Evolutionary conservation across 2,329 filamentous ascomycete genomes (phyloP).

Genomic region (Penicillium sp.): DNA sequence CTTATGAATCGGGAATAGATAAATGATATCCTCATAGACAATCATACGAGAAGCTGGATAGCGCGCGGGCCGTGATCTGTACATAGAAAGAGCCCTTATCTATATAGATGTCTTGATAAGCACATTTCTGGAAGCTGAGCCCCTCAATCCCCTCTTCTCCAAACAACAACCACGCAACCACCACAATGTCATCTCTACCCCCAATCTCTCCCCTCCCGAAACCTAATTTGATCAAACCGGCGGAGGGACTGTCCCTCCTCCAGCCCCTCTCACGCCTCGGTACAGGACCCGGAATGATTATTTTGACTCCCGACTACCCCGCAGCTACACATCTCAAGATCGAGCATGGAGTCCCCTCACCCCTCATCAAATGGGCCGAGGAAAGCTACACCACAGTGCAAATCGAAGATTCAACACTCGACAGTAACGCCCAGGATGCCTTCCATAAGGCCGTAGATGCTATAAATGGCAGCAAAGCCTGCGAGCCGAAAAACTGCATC

Average conservation of each 20-base stretch:
- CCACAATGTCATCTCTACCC: neutral
- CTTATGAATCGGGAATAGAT: conserved; percentile 6
- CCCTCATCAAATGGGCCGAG: conserved; percentile 67
- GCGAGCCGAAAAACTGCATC: neutral
- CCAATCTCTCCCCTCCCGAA: neutral
- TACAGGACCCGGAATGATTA: conserved; percentile 53
- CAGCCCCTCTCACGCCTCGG: neutral
- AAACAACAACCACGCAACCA: neutral
- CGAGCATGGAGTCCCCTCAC: neutral
- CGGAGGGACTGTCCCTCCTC: neutral
- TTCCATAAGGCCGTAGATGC: neutral
- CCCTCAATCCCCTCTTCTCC: neutral
- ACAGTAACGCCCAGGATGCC: conserved; percentile 20
- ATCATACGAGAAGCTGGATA: neutral
- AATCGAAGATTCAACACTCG: conserved; percentile 39
- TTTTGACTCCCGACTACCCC: conserved; percentile 46
- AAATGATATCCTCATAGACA: neutral
- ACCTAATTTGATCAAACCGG: neutral
- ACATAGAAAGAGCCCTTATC: neutral
- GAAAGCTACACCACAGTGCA: conserved; percentile 69
- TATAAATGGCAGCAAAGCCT: neutral
- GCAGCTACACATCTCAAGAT: neutral
- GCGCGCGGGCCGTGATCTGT: neutral
- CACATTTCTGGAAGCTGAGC: neutral
- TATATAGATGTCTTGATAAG: neutral